Evolutionary conservation across 2,329 filamentous ascomycete species (phyloP), one percentile per base, ranked within the genome.

Genomic region (Proliferodiscus dingleyae): DNA sequence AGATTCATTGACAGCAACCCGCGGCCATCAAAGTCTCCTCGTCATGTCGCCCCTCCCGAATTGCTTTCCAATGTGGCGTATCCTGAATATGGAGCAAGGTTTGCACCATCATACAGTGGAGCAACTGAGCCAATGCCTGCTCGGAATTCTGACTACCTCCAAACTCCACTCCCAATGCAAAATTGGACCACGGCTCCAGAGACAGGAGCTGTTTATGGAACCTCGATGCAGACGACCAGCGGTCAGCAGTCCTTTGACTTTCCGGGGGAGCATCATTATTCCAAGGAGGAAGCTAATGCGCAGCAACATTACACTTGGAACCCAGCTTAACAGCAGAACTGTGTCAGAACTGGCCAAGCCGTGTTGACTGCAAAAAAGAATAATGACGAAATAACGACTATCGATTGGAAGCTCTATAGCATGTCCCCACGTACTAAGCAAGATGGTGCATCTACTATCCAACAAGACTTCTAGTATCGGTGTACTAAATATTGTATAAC

Each of bases 1-100:
- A 50, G 55, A 7, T 62, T 57, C 38, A 45, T 61, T 11, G 60
- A 64, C 43, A 57, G 45, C 33, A 64, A 64, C 37, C 60, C 60
- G 6, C 49, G 62, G 11, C 61, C 61, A 13, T 30, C 58, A 11
- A 64, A 64, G 39, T 64, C 61, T 5, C 62, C 62, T 28, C 49
- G 62, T 8, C 61, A 64, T 47, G 47, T 52, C 30, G 57, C 47
- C 13, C 57, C 59, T 13, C 51, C 56, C 8, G 56, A 61, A 9
- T 28, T 56, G 10, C 52, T 54, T 9, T 42, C 56, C 2, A 51
- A 45, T 8, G 38, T 49, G 10, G 44, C 54, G 5, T 56, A 57
- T 43, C 24, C 51, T 13, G 57, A 61, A 2, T 60, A 57, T 18
- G 38, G 45, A 9, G 47, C 52, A n/a, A 47, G 57, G 3, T 58